Conservation (phyloP, 306 rosid species). For the Potentilla sterilis region DNA sequence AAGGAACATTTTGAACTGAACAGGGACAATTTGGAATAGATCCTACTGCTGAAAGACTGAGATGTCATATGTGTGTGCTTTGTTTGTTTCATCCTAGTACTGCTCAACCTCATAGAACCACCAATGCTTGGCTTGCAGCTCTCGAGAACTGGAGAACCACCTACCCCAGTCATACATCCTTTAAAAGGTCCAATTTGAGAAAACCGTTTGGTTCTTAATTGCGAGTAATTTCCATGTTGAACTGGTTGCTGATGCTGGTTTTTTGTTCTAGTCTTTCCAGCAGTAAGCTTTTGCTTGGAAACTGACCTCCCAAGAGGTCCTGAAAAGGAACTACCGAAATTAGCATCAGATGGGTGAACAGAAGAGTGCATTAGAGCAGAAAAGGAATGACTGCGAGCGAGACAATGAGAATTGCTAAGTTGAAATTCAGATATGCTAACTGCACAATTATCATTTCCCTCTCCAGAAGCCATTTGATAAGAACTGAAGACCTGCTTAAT, state of each 20-base stretch:
- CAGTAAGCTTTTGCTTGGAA: conserved; percentile 25
- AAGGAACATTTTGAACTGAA: conserved; percentile 32
- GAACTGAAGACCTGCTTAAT: conserved; percentile 56
- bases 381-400: conserved; percentile 38
- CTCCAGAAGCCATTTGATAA: conserved; percentile 25
- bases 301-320: conserved; percentile 31
- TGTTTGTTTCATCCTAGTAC: conserved; percentile 25
- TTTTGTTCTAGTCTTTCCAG: conserved; percentile 33
- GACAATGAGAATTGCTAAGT: conserved; percentile 20
- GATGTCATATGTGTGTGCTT: conserved; percentile 28
- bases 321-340: conserved; percentile 34
- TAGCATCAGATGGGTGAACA: conserved; percentile 39
- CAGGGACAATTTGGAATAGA: conserved; percentile 44
- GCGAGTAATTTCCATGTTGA: conserved; percentile 31
- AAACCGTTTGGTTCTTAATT: conserved; percentile 34
- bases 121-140: conserved; percentile 42
- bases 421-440: background rate
- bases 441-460: conserved; percentile 17
- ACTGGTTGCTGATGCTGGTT: conserved; percentile 21
- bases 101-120: conserved; percentile 50
- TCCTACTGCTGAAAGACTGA: conserved; percentile 29
- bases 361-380: conserved; percentile 27
- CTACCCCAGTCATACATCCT: conserved; percentile 44
- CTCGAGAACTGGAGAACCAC: conserved; percentile 38
- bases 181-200: conserved; percentile 35